These are phyloP conservation scores for Maudiozyma saulgeensis DNA, from an alignment of 805 yeast genomes.

Conservation along the genomic window DNA sequence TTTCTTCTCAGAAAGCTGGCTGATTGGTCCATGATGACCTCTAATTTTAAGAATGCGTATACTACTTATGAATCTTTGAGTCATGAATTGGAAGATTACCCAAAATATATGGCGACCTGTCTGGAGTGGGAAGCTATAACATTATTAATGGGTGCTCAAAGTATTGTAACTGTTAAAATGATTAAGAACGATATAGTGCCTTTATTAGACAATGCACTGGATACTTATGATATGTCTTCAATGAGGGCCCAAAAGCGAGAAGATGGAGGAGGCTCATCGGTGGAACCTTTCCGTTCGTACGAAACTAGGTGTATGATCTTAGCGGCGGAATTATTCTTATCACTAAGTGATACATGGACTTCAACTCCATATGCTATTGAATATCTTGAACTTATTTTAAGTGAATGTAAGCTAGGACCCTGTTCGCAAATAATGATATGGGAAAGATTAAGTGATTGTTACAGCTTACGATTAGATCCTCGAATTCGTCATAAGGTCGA, in stretches of 20 bases:
- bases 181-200: slow-evolving; percentile 40
- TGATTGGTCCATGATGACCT: slow-evolving; percentile 86
- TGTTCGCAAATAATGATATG: slow-evolving; percentile 42
- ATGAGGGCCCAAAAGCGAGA: background rate
- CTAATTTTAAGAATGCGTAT: slow-evolving; percentile 79
- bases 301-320: slow-evolving; percentile 60
- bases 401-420: slow-evolving; percentile 36
- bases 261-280: background rate
- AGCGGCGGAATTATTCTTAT: slow-evolving; percentile 57
- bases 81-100: slow-evolving; percentile 59
- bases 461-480: slow-evolving; percentile 34
- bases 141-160: slow-evolving; percentile 47
- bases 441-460: slow-evolving; percentile 48
- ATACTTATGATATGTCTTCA: slow-evolving; percentile 32
- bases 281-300: slow-evolving; percentile 36
- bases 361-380: slow-evolving; percentile 36
- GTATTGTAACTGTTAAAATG: slow-evolving; percentile 33
- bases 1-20: slow-evolving; percentile 73
- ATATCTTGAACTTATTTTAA: slow-evolving; percentile 38
- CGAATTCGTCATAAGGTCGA: slow-evolving; percentile 26
- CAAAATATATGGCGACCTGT: slow-evolving; percentile 48
- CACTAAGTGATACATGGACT: slow-evolving; percentile 35
- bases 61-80: slow-evolving; percentile 73
- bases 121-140: slow-evolving; percentile 82
- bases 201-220: slow-evolving; percentile 20